Conservation (phyloP, 1,139 yeast genomes). For the Pichia sp. region DNA sequence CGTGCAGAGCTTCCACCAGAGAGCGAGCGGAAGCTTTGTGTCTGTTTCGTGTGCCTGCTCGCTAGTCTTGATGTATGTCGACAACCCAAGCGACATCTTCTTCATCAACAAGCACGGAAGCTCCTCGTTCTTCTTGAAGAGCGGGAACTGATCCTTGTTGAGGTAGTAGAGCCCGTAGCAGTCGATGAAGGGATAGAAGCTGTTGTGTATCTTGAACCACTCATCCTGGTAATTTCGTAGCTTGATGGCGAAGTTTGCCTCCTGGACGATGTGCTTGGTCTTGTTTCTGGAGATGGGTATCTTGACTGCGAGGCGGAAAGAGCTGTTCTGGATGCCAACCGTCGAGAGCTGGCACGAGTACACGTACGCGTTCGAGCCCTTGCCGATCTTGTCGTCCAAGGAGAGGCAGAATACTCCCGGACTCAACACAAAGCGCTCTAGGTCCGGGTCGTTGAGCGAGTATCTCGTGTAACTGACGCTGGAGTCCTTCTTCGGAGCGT, state of each 20-base stretch:
- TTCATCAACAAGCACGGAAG: constrained; percentile 33
- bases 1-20: constrained; percentile 33
- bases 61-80: constrained; percentile 19
- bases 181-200: constrained; percentile 31
- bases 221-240: constrained; percentile 22
- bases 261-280: constrained; percentile 31
- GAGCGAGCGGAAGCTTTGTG: constrained; percentile 25
- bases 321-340: constrained; percentile 5
- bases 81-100: constrained; percentile 27
- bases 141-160: constrained; percentile 22
- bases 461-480: constrained; percentile 8
- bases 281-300: constrained; percentile 31
- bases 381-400: constrained; percentile 25
- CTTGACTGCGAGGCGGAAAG: constrained; percentile 31
- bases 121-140: constrained; percentile 26
- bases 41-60: background rate
- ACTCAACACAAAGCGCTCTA: constrained; percentile 23
- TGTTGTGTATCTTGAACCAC: constrained; percentile 17
- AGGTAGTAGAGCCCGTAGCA: constrained; percentile 31
- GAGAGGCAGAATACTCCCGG: constrained; percentile 20
- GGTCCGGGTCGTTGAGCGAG: constrained; percentile 15
- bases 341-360: constrained; percentile 21
- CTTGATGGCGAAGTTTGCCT: constrained; percentile 28
- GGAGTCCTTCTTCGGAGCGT: background rate
- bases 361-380: constrained; percentile 33